Evolutionary conservation across 139 green algal species (phyloP).

Genomic region (Micractinium conductrix): DNA sequence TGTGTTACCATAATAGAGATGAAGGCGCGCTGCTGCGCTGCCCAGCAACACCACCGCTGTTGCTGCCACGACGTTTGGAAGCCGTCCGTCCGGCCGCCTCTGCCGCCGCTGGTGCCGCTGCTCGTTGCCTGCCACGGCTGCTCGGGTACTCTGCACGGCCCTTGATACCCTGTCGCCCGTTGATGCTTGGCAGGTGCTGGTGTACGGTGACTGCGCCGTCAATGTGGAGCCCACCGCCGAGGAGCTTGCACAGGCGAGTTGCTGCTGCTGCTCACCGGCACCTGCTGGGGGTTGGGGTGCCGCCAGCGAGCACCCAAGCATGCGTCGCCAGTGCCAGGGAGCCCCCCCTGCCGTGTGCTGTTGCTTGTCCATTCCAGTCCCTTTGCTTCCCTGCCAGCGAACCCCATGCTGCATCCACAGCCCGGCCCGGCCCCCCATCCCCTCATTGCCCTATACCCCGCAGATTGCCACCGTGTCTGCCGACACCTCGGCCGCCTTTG

Average conservation of each 20-base stretch:
- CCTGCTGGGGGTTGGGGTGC: too few species aligned
- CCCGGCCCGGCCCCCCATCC: too few species aligned
- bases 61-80: too few species aligned
- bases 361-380: not conserved
- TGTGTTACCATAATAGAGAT: too few species aligned
- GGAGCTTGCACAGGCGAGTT: constrained; percentile 69
- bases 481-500: constrained; percentile 88
- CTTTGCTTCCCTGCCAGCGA: too few species aligned
- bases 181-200: constrained; percentile 62
- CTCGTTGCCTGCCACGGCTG: constrained; percentile 90
- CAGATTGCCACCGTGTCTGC: constrained; percentile 77
- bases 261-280: too few species aligned
- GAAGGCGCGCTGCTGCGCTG: too few species aligned
- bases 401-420: too few species aligned
- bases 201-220: constrained; percentile 94
- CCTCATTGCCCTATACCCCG: not conserved
- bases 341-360: too few species aligned
- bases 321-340: too few species aligned
- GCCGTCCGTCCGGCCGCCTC: not conserved
- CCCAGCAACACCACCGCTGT: too few species aligned
- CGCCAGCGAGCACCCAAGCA: too few species aligned
- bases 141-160: constrained; percentile 50
- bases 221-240: constrained; percentile 79
- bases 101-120: constrained; percentile 42
- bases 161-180: not conserved